Evolutionary conservation across 2,329 filamentous ascomycete species (phyloP).

Genomic region (Scedosporium boydii): DNA sequence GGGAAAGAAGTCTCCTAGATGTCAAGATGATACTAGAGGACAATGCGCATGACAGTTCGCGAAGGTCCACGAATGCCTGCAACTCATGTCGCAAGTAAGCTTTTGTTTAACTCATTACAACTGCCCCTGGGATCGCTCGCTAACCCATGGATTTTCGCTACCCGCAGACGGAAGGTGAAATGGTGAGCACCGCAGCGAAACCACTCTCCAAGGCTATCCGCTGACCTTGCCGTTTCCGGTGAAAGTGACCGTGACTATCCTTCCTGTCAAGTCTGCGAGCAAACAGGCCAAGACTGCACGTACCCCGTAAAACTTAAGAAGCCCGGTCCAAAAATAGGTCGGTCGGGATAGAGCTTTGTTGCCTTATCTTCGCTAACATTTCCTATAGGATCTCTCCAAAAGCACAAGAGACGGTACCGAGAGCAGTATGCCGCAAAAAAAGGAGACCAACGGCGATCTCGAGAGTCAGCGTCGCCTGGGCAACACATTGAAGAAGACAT

Average conservation of each 20-base stretch:
- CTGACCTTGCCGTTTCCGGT: not conserved
- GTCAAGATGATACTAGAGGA: not conserved
- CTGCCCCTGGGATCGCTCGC: not conserved
- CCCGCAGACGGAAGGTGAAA: constrained; percentile 15
- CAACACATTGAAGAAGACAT: not conserved
- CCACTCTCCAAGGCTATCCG: not conserved
- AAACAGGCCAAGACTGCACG: constrained; percentile 13
- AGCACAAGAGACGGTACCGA: constrained; percentile 6
- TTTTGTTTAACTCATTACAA: not conserved
- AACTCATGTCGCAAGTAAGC: constrained; percentile 1
- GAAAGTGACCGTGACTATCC: constrained; percentile 14
- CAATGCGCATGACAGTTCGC: not conserved
- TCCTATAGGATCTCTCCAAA: constrained; percentile 1
- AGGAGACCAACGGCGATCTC: not conserved
- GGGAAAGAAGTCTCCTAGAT: no score
- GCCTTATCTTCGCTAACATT: not conserved
- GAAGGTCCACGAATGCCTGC: not conserved
- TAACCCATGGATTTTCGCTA: constrained; percentile 1
- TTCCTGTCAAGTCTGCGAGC: constrained; percentile 14
- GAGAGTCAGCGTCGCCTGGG: not conserved
- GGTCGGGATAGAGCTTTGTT: not conserved
- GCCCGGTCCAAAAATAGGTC: constrained; percentile 20
- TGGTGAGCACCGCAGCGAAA: constrained; percentile 9
- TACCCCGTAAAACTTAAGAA: constrained; percentile 17
- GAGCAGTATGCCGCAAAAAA: constrained; percentile 1